Conservation (phyloP, 2,329 filamentous ascomycete genomes). For the Talaromyces sp. region DNA sequence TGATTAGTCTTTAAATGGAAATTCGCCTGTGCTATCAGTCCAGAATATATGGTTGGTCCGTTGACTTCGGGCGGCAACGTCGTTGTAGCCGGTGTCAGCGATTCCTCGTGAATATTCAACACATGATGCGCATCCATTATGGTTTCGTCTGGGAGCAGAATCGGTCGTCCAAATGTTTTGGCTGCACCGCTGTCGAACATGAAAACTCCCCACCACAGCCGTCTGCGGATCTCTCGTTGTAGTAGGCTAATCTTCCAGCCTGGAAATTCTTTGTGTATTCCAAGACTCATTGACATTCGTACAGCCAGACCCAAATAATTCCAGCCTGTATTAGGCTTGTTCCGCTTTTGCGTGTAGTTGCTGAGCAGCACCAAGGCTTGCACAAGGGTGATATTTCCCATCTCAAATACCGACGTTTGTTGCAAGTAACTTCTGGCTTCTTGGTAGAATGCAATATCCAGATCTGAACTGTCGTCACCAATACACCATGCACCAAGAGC, state of each 20-base stretch:
- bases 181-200: conserved; percentile 52
- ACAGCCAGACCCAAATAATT: conserved; percentile 52
- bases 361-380: conserved; percentile 50
- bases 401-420: conserved; percentile 48
- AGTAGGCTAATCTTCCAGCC: conserved; percentile 48
- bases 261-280: conserved; percentile 52
- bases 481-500: conserved; percentile 49
- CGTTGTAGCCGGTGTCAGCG: conserved; percentile 38
- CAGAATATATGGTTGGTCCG: conserved; percentile 45
- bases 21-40: conserved; percentile 43
- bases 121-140: conserved; percentile 47
- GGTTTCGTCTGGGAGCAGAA: conserved; percentile 46
- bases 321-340: conserved; percentile 53
- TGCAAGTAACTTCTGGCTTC: conserved; percentile 49
- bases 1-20: conserved; percentile 47
- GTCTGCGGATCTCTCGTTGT: conserved; percentile 42
- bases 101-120: conserved; percentile 47
- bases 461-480: conserved; percentile 41
- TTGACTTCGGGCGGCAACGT: conserved; percentile 38
- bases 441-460: conserved; percentile 49
- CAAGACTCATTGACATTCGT: conserved; percentile 51
- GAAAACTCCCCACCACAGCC: conserved; percentile 46
- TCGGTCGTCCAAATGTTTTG: conserved; percentile 52
- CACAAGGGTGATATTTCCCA: conserved; percentile 50
- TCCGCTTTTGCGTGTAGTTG: conserved; percentile 52